These are phyloP conservation scores for Dalbergia cochinchinensis DNA, from an alignment of 306 rosid species.

Conservation along the genomic window DNA sequence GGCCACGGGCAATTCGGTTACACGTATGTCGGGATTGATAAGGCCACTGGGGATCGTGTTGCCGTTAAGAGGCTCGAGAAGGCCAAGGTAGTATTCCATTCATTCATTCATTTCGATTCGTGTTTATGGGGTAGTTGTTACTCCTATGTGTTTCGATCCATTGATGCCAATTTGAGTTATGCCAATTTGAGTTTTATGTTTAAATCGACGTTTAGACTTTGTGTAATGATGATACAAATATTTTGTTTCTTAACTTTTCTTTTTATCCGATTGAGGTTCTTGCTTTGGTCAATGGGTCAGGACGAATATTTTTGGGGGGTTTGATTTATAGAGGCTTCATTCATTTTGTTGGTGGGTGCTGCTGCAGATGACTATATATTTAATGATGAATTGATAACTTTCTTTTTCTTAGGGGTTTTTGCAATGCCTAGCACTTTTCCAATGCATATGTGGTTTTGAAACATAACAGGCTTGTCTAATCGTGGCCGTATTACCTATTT, in stretches of 20 bases:
- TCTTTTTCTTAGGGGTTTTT: slow-evolving; percentile 4
- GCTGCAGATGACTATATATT: slow-evolving; percentile 38
- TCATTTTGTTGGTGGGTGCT: background rate
- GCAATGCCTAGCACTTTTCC: slow-evolving; percentile 41
- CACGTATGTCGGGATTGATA: slow-evolving; percentile 85
- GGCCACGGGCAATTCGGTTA: slow-evolving; percentile 99
- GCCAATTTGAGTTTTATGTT: background rate
- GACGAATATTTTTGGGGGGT: slow-evolving; percentile 9
- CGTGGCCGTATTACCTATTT: background rate
- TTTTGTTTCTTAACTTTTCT: background rate
- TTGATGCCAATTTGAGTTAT: background rate
- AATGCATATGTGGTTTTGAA: slow-evolving; percentile 23
- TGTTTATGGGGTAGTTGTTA: background rate
- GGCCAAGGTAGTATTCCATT: slow-evolving; percentile 63
- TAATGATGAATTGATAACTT: background rate
- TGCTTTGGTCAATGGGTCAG: slow-evolving; percentile 42
- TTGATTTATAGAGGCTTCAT: background rate
- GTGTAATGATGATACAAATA: background rate
- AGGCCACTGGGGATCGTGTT: slow-evolving; percentile 88
- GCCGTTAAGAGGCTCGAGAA: slow-evolving; percentile 95
- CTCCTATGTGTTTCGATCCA: slow-evolving; percentile 4
- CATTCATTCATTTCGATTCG: no score
- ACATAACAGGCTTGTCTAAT: slow-evolving; percentile 17
- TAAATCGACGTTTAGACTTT: slow-evolving; percentile 26
- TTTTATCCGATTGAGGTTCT: slow-evolving; percentile 25